phyloP scores from a whole-genome alignment of 2,329 filamentous ascomycete genomes.

The Metarhizium robertsii region DNA sequence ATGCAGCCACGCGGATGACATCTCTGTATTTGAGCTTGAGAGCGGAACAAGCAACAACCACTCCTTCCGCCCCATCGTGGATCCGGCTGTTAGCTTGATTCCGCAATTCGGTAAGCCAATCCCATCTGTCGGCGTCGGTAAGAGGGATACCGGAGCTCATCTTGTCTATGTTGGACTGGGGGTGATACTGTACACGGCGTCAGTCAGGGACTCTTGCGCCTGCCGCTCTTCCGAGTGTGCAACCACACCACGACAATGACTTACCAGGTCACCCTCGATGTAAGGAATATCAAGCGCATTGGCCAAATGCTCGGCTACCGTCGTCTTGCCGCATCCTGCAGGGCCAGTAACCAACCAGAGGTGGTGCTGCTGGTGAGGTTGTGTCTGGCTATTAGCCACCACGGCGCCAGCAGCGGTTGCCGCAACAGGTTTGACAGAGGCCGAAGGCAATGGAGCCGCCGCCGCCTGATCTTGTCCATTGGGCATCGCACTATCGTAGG shows the following conservation, averaged over 20 bases:
- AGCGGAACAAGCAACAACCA: slow-evolving; percentile 94
- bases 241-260: neutral
- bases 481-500: slow-evolving; percentile 2
- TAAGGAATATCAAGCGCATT: slow-evolving; percentile 56
- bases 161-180: slow-evolving; percentile 74
- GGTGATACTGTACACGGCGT: slow-evolving; percentile 51
- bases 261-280: slow-evolving; percentile 70
- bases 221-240: neutral
- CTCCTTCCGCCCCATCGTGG: slow-evolving; percentile 52
- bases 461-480: slow-evolving; percentile 3
- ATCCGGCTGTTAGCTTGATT: slow-evolving; percentile 54
- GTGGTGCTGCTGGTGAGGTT: slow-evolving; percentile 44
- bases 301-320: slow-evolving; percentile 58
- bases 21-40: slow-evolving; percentile 97
- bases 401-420: slow-evolving; percentile 20
- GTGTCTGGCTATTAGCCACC: slow-evolving; percentile 12
- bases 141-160: slow-evolving; percentile 79
- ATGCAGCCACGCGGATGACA: slow-evolving; percentile 71
- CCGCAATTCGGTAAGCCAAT: slow-evolving; percentile 79
- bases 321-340: slow-evolving; percentile 72
- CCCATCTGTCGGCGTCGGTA: slow-evolving; percentile 91
- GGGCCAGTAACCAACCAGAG: slow-evolving; percentile 77
- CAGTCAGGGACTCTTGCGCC: neutral
- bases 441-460: neutral
- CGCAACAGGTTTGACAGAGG: slow-evolving; percentile 4